Base-by-base conservation (phyloP, 768 basidiomycete species). In the Pseudohyphozyma bogoriensis region DNA sequence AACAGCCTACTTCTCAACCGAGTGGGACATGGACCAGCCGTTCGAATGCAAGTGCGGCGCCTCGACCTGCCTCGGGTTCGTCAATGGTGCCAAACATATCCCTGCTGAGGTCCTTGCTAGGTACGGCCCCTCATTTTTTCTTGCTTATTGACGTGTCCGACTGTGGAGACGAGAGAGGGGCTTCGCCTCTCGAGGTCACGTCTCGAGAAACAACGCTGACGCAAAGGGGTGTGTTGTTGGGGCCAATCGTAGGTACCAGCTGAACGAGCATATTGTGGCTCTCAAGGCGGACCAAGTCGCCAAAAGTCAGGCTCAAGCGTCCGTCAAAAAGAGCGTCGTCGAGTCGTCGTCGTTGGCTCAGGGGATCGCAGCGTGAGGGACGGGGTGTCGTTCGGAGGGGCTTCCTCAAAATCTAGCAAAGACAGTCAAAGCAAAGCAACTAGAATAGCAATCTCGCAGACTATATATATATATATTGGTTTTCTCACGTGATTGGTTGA, bases 1-100 rank as follows among this genome's bases (percentile, higher is more conserved):
- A n/a, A n/a, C n/a, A n/a, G 84, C 83, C 69, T 84, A 84, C 70
- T 83, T 83, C 22, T 80, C 78, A 66, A 84, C 82, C 20, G 83
- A 85, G 68, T 85, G 83, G 83, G 78, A 81, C 49, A 83, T 84
- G 82, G 81, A 77, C 24, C 81, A 81, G 67, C 76, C 79, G 0
- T 85, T 85, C 69, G 72, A 75, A 16, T 84, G 83, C 70, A 60
- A 72, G 40, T 84, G 84, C 71, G 76, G 75, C 20, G 69, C 76
- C 3, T 55, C 67, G 53, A 45, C 32, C 6, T 69, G 68, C 50
- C 46, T 65, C 29, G 60, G 63, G 2, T 51, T 37, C 12, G 62
- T 69, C 20, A 18, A 26, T 16, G 68, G 68, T 33, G 68, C 68
- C 13, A 62, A 66, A 36, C 51, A 59, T 22, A 64, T 69, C 32